phyloP scores from a whole-genome alignment of 768 basidiomycete species.

The Epithele typhae region DNA sequence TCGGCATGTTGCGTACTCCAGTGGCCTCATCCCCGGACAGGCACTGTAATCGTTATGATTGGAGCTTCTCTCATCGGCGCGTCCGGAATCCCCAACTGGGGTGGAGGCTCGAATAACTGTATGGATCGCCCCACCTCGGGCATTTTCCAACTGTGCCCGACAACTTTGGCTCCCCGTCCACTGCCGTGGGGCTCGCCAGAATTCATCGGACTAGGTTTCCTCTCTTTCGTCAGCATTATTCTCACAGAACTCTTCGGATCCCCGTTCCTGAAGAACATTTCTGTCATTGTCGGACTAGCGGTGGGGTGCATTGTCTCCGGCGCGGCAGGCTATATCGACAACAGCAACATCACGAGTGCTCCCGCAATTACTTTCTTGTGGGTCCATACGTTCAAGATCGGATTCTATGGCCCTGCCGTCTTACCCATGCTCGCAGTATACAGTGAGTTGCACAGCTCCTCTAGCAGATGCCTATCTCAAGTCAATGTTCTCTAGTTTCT shows the following conservation, averaged over 20 bases:
- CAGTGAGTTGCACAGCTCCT: constrained; percentile 29
- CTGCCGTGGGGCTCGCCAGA: constrained; percentile 80
- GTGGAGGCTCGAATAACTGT: constrained; percentile 77
- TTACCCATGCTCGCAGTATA: constrained; percentile 62
- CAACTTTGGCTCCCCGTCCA: constrained; percentile 63
- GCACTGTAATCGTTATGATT: constrained; percentile 77
- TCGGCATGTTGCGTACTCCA: too few species aligned
- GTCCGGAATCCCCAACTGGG: constrained; percentile 79
- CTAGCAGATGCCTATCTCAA: not conserved
- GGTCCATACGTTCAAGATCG: constrained; percentile 74
- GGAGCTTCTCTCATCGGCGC: constrained; percentile 72
- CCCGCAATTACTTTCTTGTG: constrained; percentile 83
- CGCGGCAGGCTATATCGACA: constrained; percentile 73
- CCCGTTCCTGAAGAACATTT: constrained; percentile 79
- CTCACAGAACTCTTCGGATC: constrained; percentile 80
- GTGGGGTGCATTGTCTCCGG: constrained; percentile 82
- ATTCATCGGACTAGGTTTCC: constrained; percentile 84
- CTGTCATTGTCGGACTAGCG: constrained; percentile 68
- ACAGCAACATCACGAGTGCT: constrained; percentile 56
- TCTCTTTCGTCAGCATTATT: constrained; percentile 73
- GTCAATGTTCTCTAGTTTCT: constrained; percentile 41
- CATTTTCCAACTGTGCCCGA: constrained; percentile 70
- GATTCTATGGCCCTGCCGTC: constrained; percentile 68
- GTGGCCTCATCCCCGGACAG: too few species aligned
- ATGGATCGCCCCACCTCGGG: constrained; percentile 54